These are phyloP conservation scores for Tremella mesenterica DNA, from an alignment of 768 basidiomycete species.

Conservation along the genomic window DNA sequence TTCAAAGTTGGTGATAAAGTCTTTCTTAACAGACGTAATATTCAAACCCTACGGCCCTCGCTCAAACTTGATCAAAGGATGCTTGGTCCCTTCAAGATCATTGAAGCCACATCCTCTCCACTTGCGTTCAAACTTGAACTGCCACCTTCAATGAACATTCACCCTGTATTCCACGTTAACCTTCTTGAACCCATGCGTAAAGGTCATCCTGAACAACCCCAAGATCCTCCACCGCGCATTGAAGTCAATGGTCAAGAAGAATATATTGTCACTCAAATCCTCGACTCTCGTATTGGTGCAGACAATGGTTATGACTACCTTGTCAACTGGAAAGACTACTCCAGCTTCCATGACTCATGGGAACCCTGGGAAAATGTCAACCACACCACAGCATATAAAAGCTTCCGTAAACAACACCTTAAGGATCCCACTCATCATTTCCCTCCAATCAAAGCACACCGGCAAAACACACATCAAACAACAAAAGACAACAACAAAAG, in stretches of 20 bases:
- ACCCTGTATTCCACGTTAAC: background rate
- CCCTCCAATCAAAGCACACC: no score
- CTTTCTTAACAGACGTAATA: no score
- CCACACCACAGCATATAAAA: constrained; percentile 1
- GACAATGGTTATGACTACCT: background rate
- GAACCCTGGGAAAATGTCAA: constrained; percentile 1
- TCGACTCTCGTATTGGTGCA: background rate
- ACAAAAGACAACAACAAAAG: background rate
- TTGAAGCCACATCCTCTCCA: background rate
- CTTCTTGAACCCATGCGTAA: background rate
- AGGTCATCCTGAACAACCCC: background rate
- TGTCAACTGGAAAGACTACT: background rate
- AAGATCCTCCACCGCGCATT: background rate
- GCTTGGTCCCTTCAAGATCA: constrained; percentile 3
- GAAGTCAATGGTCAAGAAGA: background rate
- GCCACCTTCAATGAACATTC: background rate
- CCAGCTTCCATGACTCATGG: background rate
- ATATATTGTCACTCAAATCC: background rate
- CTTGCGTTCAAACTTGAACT: background rate
- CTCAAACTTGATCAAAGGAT: constrained; percentile 1
- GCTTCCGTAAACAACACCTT: background rate
- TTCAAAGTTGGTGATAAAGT: no score
- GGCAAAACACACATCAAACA: no score
- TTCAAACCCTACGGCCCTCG: background rate
- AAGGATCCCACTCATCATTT: background rate